phyloP scores from a whole-genome alignment of 306 rosid genomes.

The Begonia masoniana region DNA sequence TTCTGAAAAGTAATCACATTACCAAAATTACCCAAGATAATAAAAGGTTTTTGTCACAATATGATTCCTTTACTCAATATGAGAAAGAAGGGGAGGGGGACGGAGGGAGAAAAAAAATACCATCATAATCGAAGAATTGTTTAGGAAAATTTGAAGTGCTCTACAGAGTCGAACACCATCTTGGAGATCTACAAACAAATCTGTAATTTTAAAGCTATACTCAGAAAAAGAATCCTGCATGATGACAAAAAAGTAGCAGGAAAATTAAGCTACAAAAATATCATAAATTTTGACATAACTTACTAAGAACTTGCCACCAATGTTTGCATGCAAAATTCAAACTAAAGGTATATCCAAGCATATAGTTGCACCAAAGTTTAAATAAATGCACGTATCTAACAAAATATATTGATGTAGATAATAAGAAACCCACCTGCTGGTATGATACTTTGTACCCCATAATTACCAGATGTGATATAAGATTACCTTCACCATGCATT shows the following conservation, averaged over 20 bases:
- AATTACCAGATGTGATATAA: slow-evolving; percentile 60
- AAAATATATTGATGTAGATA: no score
- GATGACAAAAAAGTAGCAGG: slow-evolving; percentile 7
- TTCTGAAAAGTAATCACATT: slow-evolving; percentile 42
- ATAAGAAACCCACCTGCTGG: slow-evolving; percentile 44
- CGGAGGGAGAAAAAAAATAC: slow-evolving; percentile 21
- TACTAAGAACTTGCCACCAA: no score
- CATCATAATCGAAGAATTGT: slow-evolving; percentile 64
- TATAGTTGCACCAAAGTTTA: no score
- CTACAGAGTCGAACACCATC: slow-evolving; percentile 81
- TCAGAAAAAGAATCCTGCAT: slow-evolving; percentile 65
- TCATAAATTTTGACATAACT: no score
- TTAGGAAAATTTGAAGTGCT: slow-evolving; percentile 69
- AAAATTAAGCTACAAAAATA: background rate
- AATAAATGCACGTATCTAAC: no score
- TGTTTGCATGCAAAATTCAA: no score
- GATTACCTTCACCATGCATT: slow-evolving; percentile 94
- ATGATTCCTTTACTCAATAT: no score
- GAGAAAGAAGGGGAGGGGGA: no score
- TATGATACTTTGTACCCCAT: slow-evolving; percentile 72
- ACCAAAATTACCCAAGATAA: slow-evolving; percentile 10
- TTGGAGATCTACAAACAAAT: slow-evolving; percentile 72
- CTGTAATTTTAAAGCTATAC: slow-evolving; percentile 57
- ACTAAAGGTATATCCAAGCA: no score
- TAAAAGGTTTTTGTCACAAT: slow-evolving; percentile 4